Conservation (phyloP, 208 protist genomes). For the Zelonia costaricensis region DNA sequence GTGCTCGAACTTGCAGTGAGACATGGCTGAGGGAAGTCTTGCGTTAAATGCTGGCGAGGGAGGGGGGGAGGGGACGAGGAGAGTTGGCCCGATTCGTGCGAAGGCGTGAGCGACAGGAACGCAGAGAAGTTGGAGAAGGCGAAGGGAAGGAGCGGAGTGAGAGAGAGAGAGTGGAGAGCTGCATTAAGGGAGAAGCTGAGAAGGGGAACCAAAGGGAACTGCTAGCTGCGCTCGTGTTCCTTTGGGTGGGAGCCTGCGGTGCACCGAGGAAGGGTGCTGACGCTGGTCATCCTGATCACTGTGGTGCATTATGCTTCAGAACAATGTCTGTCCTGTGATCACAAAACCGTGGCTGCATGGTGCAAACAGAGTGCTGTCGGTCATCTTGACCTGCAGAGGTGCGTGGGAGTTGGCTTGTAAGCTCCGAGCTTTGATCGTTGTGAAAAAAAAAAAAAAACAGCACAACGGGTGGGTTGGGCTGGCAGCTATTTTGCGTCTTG, state of each 20-base stretch:
- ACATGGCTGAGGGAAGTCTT: conserved; percentile 31
- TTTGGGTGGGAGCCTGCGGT: not conserved
- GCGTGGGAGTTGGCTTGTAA: too few species aligned
- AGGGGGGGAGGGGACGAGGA: too few species aligned
- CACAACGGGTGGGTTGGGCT: too few species aligned
- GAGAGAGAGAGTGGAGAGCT: conserved; percentile 1
- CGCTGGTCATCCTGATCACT: not conserved
- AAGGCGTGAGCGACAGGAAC: not conserved
- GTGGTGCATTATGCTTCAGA: not conserved
- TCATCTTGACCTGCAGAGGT: not conserved
- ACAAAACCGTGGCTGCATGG: too few species aligned
- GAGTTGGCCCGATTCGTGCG: not conserved
- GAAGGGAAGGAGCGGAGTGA: not conserved
- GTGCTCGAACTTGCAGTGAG: conserved; percentile 97
- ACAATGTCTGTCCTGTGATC: not conserved
- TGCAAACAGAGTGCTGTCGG: not conserved
- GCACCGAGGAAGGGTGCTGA: not conserved
- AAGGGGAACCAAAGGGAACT: not conserved
- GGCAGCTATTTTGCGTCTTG: too few species aligned
- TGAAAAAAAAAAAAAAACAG: too few species aligned
- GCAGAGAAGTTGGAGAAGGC: not conserved
- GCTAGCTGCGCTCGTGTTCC: not conserved
- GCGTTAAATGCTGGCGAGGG: not conserved
- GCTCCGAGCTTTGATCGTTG: too few species aligned
- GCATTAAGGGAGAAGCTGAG: not conserved